Evolutionary conservation across 2,329 filamentous ascomycete species (phyloP).

Genomic region (Byssochlamys sp.): DNA sequence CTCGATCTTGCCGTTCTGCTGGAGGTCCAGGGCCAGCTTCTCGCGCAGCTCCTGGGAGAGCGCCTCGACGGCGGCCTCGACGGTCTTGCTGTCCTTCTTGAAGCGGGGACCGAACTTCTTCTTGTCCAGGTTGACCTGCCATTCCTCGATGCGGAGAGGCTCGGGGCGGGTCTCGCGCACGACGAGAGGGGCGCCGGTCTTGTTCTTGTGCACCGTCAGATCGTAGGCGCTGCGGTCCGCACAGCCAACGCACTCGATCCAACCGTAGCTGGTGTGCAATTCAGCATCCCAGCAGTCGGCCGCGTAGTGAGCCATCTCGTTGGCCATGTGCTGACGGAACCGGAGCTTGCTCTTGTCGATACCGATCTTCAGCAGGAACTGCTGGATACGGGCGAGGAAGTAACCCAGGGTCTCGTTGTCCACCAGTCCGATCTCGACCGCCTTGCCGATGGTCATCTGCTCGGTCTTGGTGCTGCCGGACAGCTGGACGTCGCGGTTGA

Average conservation of each 20-base stretch:
- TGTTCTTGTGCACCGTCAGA: constrained; percentile 81
- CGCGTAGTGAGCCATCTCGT: constrained; percentile 88
- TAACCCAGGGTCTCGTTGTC: constrained; percentile 98
- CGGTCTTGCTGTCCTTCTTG: constrained; percentile 83
- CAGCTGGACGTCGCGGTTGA: constrained; percentile 77
- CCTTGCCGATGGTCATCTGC: constrained; percentile 71
- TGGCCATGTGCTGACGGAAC: constrained; percentile 93
- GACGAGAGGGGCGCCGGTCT: constrained; percentile 75
- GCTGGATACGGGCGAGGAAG: constrained; percentile 86
- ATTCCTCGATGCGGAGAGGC: constrained; percentile 74
- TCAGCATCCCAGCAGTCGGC: constrained; percentile 97
- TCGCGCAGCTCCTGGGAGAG: constrained; percentile 74
- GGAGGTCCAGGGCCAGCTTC: constrained; percentile 64
- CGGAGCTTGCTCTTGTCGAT: constrained; percentile 79
- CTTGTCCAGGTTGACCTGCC: constrained; percentile 77
- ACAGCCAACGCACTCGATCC: constrained; percentile 97
- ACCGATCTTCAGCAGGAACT: constrained; percentile 81
- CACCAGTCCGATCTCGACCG: constrained; percentile 70
- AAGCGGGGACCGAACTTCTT: constrained; percentile 93
- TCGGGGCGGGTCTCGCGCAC: constrained; percentile 73
- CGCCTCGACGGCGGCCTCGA: constrained; percentile 68
- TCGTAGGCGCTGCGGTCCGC: constrained; percentile 94
- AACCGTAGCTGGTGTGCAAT: constrained; percentile 80
- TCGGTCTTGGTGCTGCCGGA: constrained; percentile 69
- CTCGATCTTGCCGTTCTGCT: constrained; percentile 62